These are phyloP conservation scores for Fragaria ananassa DNA, from an alignment of 306 rosid species.

Conservation along the genomic window DNA sequence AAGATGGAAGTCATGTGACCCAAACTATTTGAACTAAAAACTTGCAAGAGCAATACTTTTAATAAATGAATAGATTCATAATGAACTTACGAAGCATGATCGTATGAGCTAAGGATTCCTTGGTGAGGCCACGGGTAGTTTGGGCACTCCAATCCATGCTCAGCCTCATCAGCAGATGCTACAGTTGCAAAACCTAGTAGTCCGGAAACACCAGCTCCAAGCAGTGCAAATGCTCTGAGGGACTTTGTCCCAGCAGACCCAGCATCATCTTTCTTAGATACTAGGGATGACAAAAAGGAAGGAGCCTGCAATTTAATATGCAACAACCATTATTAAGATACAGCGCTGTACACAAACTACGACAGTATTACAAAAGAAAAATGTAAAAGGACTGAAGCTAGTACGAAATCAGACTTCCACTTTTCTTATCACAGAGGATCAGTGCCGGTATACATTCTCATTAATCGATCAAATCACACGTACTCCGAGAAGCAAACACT, in stretches of 20 bases:
- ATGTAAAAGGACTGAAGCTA: background rate
- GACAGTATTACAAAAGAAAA: background rate
- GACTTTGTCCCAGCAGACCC: constrained; percentile 60
- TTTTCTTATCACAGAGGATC: background rate
- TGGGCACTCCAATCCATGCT: constrained; percentile 87
- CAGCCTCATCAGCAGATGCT: constrained; percentile 95
- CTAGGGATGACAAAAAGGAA: constrained; percentile 47
- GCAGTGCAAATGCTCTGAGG: constrained; percentile 74
- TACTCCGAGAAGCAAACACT: background rate
- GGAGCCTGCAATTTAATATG: constrained; percentile 43
- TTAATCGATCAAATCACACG: background rate
- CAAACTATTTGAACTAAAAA: background rate
- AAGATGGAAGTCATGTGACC: background rate
- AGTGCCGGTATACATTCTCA: background rate
- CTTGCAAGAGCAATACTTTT: background rate
- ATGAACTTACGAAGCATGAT: constrained; percentile 85
- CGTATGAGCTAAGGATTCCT: constrained; percentile 97
- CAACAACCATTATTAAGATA: constrained; percentile 12
- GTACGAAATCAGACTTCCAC: background rate
- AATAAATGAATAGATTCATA: constrained; percentile 8
- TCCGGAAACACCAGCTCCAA: constrained; percentile 89
- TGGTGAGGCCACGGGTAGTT: constrained; percentile 98
- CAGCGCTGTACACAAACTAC: background rate
- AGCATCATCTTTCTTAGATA: constrained; percentile 50
- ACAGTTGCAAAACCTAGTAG: constrained; percentile 69